These are phyloP conservation scores for Xerocomellus intermedius DNA, from an alignment of 768 basidiomycete species.

Conservation along the genomic window DNA sequence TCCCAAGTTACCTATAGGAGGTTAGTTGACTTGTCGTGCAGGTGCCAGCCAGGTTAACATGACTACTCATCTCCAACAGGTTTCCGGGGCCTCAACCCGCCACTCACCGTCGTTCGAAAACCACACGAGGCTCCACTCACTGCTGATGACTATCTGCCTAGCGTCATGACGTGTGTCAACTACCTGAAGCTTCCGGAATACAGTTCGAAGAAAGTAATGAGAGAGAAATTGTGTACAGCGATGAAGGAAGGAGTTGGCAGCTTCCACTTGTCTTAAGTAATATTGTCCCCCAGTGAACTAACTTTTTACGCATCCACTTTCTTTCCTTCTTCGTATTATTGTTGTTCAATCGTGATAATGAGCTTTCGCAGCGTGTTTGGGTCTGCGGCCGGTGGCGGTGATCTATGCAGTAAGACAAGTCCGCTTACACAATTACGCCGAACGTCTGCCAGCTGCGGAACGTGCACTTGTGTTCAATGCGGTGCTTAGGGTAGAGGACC, in stretches of 20 bases:
- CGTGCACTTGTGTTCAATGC: slow-evolving; percentile 11
- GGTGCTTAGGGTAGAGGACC: background rate
- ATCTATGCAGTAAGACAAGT: background rate
- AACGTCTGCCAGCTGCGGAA: slow-evolving; percentile 29
- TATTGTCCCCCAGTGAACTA: slow-evolving; percentile 20
- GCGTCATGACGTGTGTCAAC: slow-evolving; percentile 98
- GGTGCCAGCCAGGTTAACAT: background rate
- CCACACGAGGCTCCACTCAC: slow-evolving; percentile 89
- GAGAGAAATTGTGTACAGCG: slow-evolving; percentile 76
- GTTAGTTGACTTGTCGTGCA: slow-evolving; percentile 42
- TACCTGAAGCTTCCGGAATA: slow-evolving; percentile 97
- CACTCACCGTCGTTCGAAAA: slow-evolving; percentile 95
- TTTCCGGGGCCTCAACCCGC: slow-evolving; percentile 92
- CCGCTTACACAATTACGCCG: background rate
- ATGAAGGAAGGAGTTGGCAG: slow-evolving; percentile 94
- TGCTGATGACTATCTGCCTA: slow-evolving; percentile 93
- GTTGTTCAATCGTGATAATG: slow-evolving; percentile 9
- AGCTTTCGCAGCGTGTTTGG: background rate
- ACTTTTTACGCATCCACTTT: slow-evolving; percentile 22
- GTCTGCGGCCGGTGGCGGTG: background rate
- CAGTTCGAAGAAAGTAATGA: slow-evolving; percentile 81
- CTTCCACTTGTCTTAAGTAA: slow-evolving; percentile 87
- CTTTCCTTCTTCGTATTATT: slow-evolving; percentile 7
- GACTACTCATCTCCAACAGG: slow-evolving; percentile 42
- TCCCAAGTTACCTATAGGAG: slow-evolving; percentile 94